Base-by-base conservation (phyloP, 108 stramenopile genomes). In the Thalassiosira profunda region DNA sequence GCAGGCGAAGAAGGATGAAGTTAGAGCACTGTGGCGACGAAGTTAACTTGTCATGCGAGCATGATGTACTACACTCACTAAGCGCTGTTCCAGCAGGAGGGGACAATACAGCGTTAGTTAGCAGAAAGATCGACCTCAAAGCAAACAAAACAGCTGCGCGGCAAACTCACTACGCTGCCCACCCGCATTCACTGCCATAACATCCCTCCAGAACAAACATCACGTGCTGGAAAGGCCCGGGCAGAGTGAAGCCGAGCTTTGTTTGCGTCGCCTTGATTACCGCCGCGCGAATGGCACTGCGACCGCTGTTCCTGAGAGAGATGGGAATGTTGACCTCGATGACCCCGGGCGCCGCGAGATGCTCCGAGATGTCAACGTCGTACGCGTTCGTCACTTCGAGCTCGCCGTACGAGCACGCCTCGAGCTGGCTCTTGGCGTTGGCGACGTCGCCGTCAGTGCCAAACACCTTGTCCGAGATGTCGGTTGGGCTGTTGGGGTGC, bases 151-250 rank as follows among this genome's bases (percentile, higher is more conserved):
- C n/a, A n/a, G n/a, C n/a, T n/a, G n/a, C n/a, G n/a, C n/a, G n/a
- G n/a, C n/a, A n/a, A n/a, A n/a, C n/a, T n/a, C n/a, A n/a, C 57
- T 57, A 73, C 12, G 64, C 72, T n/a, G 58, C 60, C 69, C 70
- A 76, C 20, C 67, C 59, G 47, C 74, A 76, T 0, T 69, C 29
- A 11, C 29, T 18, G 9, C 48, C 40, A 35, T 76, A 76, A 42
- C 67, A 69, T 21, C 18, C 12, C 35, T 69, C 67, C 30, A 69
- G 6, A 11, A 58, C 17, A 44, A 49, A 63, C 48, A 74, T 28
- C 3, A 66, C 72, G 29, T 65, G 63, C 23, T 55, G 44, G 36
- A 47, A 65, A 42, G 11, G 4, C 17, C 47, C 72, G 18, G 63
- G 63, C 45, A 74, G 28, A 26, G 2, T 4, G 17, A 30, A 5